Evolutionary conservation across 2,329 filamentous ascomycete species (phyloP), one percentile per base, ranked within the genome.

Genomic region (Penicillium brasilianum): DNA sequence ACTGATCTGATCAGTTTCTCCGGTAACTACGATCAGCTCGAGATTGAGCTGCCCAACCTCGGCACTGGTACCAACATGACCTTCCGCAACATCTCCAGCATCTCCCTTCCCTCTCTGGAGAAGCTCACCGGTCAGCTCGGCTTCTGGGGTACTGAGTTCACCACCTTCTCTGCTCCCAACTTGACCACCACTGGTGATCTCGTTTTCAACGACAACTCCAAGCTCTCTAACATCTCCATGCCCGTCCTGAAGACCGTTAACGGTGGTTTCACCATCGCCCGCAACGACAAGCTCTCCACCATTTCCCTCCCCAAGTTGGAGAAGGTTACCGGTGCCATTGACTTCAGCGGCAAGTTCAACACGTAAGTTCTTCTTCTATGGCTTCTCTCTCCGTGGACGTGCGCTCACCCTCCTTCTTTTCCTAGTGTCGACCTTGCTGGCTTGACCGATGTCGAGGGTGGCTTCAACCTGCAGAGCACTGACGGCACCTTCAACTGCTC

Each of bases 251-350:
- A 82, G 67, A 84, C 80, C 57, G 85, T 97, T 72, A 87, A 85
- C 69, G 93, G 92, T 81, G 92, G 90, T 76, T 86, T 96, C 76
- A 88, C 90, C 70, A 87, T 99, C 74, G 89, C 91, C 80, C 96
- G 97, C 87, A 97, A 98, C 88, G 91, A 92, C 63, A 82, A 83
- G 58, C 85, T 97, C 36, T 70, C 79, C 59, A 76, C 81, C 62
- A 83, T 97, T 59, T 78, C 85, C 66, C 90, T 98, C 80, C 84
- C 85, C 63, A 75, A 82, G 66, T 85, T 99, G 30, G 74, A 85
- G 74, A 85, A 82, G 58, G 87, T 97, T 61, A 85, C 83, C 66
- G 94, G 93, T 81, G 92, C 92, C 71, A 84, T 98, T 74, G 89
- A 92, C 77, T 87, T 97, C 77, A 88, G 88, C 71, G 95, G 95